These are phyloP conservation scores for Sclerotinia glacialis DNA, from an alignment of 2,329 filamentous ascomycete species.

Conservation along the genomic window DNA sequence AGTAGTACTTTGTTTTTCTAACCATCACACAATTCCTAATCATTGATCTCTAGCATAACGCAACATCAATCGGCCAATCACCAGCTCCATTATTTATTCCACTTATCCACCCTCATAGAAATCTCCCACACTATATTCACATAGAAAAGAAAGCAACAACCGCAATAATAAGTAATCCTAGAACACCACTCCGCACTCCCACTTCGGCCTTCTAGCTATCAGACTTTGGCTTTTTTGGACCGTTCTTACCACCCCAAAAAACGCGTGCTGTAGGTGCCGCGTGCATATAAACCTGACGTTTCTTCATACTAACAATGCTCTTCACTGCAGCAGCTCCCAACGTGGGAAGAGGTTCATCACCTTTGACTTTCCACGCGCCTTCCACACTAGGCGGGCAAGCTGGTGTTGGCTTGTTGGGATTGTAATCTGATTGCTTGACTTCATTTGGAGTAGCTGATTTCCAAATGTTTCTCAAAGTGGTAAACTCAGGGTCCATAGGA, in stretches of 20 bases:
- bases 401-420: conserved; percentile 58
- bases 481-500: conserved; percentile 71
- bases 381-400: conserved; percentile 70
- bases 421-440: conserved; percentile 62
- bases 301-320: neutral
- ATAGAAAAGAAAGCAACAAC: neutral
- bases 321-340: conserved; percentile 46
- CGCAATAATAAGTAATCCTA: neutral
- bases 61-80: neutral
- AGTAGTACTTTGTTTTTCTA: neutral
- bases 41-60: neutral
- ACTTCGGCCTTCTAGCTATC: neutral
- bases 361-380: conserved; percentile 68
- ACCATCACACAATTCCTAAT: neutral
- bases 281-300: neutral
- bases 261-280: no score
- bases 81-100: neutral
- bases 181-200: neutral
- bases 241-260: no score
- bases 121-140: neutral
- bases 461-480: conserved; percentile 75
- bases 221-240: neutral
- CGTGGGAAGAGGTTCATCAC: conserved; percentile 65
- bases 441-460: conserved; percentile 63
- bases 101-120: neutral